These are phyloP conservation scores for Ogataea hybrid DNA, from an alignment of 1,139 yeast species.

Conservation along the genomic window DNA sequence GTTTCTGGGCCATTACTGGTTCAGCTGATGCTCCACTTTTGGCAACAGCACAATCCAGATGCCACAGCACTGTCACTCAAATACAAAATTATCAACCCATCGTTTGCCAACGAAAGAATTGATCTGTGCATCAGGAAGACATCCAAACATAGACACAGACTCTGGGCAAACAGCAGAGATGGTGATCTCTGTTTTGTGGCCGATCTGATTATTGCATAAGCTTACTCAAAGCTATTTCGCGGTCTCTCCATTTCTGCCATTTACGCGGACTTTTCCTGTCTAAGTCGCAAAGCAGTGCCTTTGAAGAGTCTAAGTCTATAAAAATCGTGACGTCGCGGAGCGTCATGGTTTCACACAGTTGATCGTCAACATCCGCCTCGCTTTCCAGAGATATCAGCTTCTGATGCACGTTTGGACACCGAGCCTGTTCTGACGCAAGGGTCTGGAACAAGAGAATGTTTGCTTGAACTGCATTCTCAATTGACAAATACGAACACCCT, in stretches of 20 bases:
- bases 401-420: constrained; percentile 22
- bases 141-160: constrained; percentile 10
- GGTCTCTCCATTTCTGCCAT: constrained; percentile 28
- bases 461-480: constrained; percentile 1
- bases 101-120: constrained; percentile 26
- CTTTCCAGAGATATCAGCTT: constrained; percentile 32
- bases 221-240: constrained; percentile 21
- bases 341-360: constrained; percentile 50
- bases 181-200: constrained; percentile 14
- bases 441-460: constrained; percentile 10
- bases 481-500: not conserved
- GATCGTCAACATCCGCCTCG: constrained; percentile 43
- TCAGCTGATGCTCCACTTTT: constrained; percentile 55
- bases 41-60: constrained; percentile 21
- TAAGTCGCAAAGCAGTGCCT: constrained; percentile 42
- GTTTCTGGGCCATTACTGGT: constrained; percentile 84
- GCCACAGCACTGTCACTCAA: constrained; percentile 14
- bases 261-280: constrained; percentile 33
- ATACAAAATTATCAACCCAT: constrained; percentile 30
- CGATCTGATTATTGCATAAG: constrained; percentile 1
- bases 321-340: constrained; percentile 55
- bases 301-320: constrained; percentile 33
- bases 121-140: constrained; percentile 17
- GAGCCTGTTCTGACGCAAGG: constrained; percentile 25
- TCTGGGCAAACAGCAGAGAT: constrained; percentile 20